Conservation (phyloP, 2,329 filamentous ascomycete genomes). For the Ascochyta koolunga region DNA sequence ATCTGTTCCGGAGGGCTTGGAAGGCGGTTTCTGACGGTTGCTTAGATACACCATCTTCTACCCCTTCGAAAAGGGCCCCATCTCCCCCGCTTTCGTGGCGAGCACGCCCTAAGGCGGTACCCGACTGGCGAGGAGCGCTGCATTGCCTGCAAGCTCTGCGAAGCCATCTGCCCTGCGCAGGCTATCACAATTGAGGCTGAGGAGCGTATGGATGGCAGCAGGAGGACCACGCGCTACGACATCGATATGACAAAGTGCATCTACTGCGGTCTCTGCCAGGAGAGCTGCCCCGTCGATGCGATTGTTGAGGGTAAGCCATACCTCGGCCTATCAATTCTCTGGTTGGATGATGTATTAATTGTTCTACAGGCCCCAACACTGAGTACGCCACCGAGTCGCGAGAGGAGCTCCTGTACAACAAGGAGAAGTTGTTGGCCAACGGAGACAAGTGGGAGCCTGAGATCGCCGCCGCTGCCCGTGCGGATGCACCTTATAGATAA, state of each 20-base stretch:
- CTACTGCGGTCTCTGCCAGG: slow-evolving; percentile 99
- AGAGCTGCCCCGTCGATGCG: slow-evolving; percentile 97
- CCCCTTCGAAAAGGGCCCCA: slow-evolving; percentile 98
- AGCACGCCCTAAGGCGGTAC: slow-evolving; percentile 95
- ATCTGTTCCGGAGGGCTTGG: not conserved
- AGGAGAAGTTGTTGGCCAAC: slow-evolving; percentile 88
- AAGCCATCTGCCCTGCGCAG: slow-evolving; percentile 96
- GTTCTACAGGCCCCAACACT: slow-evolving; percentile 65
- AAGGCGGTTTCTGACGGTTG: slow-evolving; percentile 33
- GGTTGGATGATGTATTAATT: no score
- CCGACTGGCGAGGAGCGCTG: slow-evolving; percentile 97
- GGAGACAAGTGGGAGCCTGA: slow-evolving; percentile 87
- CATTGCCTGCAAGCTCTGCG: slow-evolving; percentile 99
- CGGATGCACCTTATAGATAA: slow-evolving; percentile 78
- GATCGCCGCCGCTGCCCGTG: slow-evolving; percentile 86
- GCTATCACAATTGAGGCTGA: slow-evolving; percentile 99
- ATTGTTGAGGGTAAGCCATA: slow-evolving; percentile 71
- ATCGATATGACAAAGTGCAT: slow-evolving; percentile 99
- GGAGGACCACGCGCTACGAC: slow-evolving; percentile 95
- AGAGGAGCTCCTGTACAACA: slow-evolving; percentile 97
- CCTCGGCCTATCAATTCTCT: no score
- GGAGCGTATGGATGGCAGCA: slow-evolving; percentile 93
- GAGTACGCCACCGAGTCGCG: slow-evolving; percentile 79
- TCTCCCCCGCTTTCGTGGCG: slow-evolving; percentile 96
- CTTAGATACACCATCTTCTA: slow-evolving; percentile 96